Percentiles rank a stretch among this genome's conserved stretches.
These are phyloP conservation scores for Penicillium paxilli DNA, from an alignment of 495 filamentous ascomycete genomes.

Conservation along the genomic window DNA sequence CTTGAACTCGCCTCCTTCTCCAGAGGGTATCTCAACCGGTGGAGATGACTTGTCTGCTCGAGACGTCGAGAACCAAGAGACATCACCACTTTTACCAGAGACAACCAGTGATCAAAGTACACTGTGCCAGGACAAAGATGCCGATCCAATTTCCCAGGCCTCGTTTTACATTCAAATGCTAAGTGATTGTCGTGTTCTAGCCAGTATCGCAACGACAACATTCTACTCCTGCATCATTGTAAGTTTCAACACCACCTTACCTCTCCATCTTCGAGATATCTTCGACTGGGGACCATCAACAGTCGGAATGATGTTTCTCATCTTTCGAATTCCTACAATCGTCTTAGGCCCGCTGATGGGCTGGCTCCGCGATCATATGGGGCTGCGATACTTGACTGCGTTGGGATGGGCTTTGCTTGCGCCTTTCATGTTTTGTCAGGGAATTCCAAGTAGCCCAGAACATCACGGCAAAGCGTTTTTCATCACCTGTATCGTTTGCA, in stretches of 20 bases:
- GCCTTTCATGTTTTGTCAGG: constrained; percentile 12
- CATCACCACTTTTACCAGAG: background rate
- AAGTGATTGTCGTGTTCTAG: background rate
- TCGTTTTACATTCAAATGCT: background rate
- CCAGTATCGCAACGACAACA: background rate
- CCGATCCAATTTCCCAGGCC: background rate
- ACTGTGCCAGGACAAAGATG: background rate
- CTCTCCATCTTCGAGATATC: constrained; percentile 16
- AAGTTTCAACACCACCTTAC: constrained; percentile 23
- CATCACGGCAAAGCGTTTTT: background rate
- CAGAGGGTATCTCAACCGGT: background rate
- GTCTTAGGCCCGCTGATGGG: constrained; percentile 14
- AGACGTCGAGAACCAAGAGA: background rate
- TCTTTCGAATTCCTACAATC: constrained; percentile 16
- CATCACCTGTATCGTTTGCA: background rate
- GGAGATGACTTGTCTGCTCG: background rate
- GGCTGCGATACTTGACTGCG: constrained; percentile 12
- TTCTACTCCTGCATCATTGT: constrained; percentile 1
- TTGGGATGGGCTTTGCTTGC: constrained; percentile 11
- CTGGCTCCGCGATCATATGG: constrained; percentile 22
- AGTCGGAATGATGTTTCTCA: constrained; percentile 23
- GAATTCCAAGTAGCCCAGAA: constrained; percentile 13
- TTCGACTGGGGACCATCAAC: constrained; percentile 22
- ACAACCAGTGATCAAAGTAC: background rate
- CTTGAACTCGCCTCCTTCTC: background rate